Conservation (phyloP, 345 rosid genomes). For the Eucalyptus coolabah region DNA sequence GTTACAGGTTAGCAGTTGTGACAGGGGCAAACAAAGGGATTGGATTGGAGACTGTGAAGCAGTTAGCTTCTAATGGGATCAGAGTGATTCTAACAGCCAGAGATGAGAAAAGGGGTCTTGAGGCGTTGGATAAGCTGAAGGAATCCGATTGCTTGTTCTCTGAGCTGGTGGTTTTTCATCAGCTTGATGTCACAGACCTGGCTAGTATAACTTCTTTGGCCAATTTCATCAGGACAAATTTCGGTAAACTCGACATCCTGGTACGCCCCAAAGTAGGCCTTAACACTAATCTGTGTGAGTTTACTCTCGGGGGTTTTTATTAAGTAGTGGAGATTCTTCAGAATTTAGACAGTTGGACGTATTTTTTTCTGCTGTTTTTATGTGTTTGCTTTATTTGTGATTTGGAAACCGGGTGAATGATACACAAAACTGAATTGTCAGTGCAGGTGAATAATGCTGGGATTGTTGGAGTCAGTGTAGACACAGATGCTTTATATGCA, state of each 20-base stretch:
- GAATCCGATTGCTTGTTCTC: neutral
- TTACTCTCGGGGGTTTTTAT: neutral
- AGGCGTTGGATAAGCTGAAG: constrained; percentile 4
- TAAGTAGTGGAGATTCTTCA: neutral
- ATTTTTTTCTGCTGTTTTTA: neutral
- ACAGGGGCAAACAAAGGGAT: constrained; percentile 6
- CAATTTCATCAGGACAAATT: neutral
- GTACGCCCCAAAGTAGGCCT: neutral
- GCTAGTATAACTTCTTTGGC: constrained; percentile 8
- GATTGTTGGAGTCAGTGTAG: neutral
- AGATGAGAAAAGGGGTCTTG: constrained; percentile 14
- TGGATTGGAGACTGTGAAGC: neutral
- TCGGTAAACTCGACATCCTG: constrained; percentile 11
- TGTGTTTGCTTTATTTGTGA: neutral
- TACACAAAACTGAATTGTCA: neutral
- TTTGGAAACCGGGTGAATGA: neutral
- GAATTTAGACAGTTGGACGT: neutral
- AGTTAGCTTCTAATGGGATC: constrained; percentile 5
- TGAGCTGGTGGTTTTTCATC: constrained; percentile 1
- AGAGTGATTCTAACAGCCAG: constrained; percentile 1
- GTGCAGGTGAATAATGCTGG: constrained; percentile 16
- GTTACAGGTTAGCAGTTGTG: neutral
- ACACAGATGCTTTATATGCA: neutral
- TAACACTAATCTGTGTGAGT: neutral
- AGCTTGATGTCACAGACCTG: constrained; percentile 3